These are phyloP conservation scores for Hygrocybe punicea DNA, from an alignment of 768 basidiomycete genomes.

Conservation along the genomic window DNA sequence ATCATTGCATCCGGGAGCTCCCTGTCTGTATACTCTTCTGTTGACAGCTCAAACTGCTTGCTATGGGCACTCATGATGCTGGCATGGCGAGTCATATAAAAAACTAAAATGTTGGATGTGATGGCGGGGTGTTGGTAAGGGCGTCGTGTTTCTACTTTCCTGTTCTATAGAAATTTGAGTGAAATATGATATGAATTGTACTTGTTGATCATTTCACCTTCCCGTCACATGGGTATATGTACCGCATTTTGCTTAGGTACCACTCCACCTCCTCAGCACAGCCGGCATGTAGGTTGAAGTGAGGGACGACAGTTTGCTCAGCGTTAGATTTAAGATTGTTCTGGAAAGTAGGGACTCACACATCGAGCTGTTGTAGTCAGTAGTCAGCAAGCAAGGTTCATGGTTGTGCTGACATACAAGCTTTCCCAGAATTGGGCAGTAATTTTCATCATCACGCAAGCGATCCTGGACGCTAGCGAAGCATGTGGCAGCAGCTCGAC, in stretches of 20 bases:
- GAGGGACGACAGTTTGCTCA: background rate
- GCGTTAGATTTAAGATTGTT: background rate
- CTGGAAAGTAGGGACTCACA: background rate
- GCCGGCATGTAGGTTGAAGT: background rate
- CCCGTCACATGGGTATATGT: background rate
- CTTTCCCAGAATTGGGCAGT: too few species aligned
- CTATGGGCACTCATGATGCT: background rate
- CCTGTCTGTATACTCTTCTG: background rate
- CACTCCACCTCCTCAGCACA: background rate
- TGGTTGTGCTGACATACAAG: too few species aligned
- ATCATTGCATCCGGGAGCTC: background rate
- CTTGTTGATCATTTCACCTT: background rate
- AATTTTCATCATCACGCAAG: too few species aligned
- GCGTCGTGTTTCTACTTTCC: background rate
- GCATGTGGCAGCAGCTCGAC: too few species aligned
- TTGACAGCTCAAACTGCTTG: background rate
- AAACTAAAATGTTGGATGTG: background rate
- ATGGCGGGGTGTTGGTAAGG: background rate
- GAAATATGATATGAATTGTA: background rate
- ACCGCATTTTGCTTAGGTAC: background rate
- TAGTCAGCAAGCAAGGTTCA: too few species aligned
- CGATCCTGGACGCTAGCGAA: too few species aligned
- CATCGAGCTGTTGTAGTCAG: background rate
- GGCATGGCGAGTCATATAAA: background rate
- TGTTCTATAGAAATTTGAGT: background rate